Evolutionary conservation across 495 filamentous ascomycete species (phyloP).

Genomic region (Parachaetomium inaequale): DNA sequence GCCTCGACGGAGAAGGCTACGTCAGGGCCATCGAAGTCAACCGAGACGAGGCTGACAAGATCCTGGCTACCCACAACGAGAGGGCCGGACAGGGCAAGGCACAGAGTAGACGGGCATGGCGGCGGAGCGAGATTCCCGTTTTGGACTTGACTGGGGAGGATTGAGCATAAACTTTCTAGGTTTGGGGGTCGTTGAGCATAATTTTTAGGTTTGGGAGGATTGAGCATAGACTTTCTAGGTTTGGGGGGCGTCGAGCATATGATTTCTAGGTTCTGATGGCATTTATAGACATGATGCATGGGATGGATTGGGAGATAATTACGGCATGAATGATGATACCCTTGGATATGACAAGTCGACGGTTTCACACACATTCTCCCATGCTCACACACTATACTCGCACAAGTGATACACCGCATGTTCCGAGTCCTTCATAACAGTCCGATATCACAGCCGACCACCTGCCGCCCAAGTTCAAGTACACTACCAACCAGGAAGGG

Average conservation of each 20-base stretch:
- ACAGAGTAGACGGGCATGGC: slow-evolving; percentile 24
- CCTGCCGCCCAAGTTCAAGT: not conserved
- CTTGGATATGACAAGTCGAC: not conserved
- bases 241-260: too few species aligned
- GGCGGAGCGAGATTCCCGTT: slow-evolving; percentile 37
- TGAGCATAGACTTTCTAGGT: not conserved
- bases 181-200: not conserved
- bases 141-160: slow-evolving; percentile 43
- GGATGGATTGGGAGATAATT: not conserved
- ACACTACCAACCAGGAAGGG: not conserved
- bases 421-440: too few species aligned
- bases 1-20: not conserved
- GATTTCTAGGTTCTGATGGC: not conserved
- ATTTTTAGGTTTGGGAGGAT: too few species aligned
- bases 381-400: not conserved
- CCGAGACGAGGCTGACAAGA: slow-evolving; percentile 28
- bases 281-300: not conserved
- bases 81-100: not conserved
- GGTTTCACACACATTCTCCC: not conserved
- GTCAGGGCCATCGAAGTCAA: slow-evolving; percentile 15
- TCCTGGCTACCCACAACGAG: not conserved
- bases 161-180: not conserved
- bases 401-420: too few species aligned
- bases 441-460: not conserved
- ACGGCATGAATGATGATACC: slow-evolving; percentile 5